These are phyloP conservation scores for Falciphora oryzae DNA, from an alignment of 2,329 filamentous ascomycete species.

Conservation along the genomic window DNA sequence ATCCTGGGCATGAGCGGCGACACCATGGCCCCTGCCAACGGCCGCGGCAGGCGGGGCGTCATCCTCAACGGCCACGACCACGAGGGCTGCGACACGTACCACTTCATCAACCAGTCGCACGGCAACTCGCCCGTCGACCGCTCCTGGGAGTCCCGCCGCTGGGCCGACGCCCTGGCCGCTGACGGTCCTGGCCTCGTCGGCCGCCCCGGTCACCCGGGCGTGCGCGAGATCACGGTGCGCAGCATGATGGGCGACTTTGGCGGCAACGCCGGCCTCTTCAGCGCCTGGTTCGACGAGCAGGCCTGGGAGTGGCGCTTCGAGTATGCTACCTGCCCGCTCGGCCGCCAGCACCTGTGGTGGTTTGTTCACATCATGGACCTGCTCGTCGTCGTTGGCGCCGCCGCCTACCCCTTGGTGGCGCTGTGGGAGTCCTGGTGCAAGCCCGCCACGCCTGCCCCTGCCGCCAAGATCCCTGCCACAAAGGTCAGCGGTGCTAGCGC, in stretches of 20 bases:
- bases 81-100: constrained; percentile 84
- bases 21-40: constrained; percentile 48
- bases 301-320: constrained; percentile 75
- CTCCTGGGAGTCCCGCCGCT: constrained; percentile 45
- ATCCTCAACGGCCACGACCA: constrained; percentile 94
- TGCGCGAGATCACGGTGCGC: constrained; percentile 86
- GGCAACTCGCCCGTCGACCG: constrained; percentile 33
- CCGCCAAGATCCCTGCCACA: not conserved
- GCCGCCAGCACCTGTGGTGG: constrained; percentile 94
- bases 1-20: constrained; percentile 73
- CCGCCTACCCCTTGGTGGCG: constrained; percentile 18
- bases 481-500: not conserved
- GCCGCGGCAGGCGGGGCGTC: constrained; percentile 66
- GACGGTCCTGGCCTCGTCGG: constrained; percentile 33
- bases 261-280: constrained; percentile 86
- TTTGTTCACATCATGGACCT: constrained; percentile 71
- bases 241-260: constrained; percentile 98
- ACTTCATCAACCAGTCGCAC: constrained; percentile 65
- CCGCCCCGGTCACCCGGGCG: constrained; percentile 46
- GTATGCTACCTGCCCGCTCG: constrained; percentile 71
- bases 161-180: constrained; percentile 38
- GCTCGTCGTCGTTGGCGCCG: constrained; percentile 27
- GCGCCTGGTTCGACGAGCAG: constrained; percentile 77
- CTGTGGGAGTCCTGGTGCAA: not conserved
- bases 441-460: no score